phyloP scores from a whole-genome alignment of 1,139 yeast genomes.

The Geotrichum candidum region DNA sequence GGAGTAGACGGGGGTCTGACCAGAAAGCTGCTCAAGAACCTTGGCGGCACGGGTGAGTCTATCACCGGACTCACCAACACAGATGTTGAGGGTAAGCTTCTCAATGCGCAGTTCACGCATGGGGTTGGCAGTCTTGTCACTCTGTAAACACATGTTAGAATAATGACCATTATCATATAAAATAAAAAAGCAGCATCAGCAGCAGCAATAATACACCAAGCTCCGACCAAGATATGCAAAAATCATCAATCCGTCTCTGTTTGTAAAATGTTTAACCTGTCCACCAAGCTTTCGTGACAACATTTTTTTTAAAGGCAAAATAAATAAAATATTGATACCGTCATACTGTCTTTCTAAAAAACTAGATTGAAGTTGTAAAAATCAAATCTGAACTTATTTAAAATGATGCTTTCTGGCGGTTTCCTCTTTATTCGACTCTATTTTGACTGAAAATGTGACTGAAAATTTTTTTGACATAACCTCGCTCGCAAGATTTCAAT shows the following conservation, averaged over 20 bases:
- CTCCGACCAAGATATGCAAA: background rate
- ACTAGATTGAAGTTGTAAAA: background rate
- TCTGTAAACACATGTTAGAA: conserved; percentile 9
- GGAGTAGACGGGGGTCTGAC: conserved; percentile 99
- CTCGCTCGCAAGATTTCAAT: background rate
- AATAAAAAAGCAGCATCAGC: background rate
- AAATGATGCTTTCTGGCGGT: background rate
- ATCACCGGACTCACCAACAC: conserved; percentile 99
- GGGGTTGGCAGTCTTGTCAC: conserved; percentile 52
- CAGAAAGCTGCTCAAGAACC: conserved; percentile 99
- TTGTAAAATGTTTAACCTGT: background rate
- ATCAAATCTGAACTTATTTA: background rate
- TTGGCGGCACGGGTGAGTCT: conserved; percentile 99
- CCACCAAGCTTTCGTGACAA: background rate
- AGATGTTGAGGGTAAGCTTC: conserved; percentile 98
- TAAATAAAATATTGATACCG: background rate
- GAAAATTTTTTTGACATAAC: background rate
- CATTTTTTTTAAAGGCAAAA: background rate
- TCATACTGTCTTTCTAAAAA: background rate
- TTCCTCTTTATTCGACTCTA: background rate
- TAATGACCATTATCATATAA: background rate
- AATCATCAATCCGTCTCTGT: background rate
- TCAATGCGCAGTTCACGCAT: conserved; percentile 99
- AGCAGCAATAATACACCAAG: background rate
- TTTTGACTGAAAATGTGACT: background rate